Base-by-base conservation (phyloP, 495 filamentous ascomycete genomes). In the Usnea hakonensis region DNA sequence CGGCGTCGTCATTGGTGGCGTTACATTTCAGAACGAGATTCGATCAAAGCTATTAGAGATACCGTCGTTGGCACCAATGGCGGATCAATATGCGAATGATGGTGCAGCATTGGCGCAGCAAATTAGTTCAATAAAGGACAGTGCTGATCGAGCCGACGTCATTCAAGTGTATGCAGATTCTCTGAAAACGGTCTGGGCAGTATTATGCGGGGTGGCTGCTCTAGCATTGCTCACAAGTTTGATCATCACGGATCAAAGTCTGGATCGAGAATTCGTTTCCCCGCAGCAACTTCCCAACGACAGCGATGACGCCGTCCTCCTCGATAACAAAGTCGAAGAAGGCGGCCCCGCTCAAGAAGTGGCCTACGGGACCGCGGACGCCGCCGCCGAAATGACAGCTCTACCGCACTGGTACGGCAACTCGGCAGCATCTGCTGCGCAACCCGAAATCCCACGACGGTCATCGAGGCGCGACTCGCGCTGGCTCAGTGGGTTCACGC, bases 11-110 rank as follows among this genome's bases (percentile, higher is more conserved):
- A 75, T 86, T 63, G 74, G 78, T 19, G 79, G 78, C 8, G 75
- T 78, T n/a, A 70, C 79, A 26, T 88, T 87, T 69, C 82, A 87
- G 68, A 85, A 85, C 57, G 75, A 75, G 28, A 80, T 87, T 72
- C 72, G 73, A n/a, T 37, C 54, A 0, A 80, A 81, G 32, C 60
- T 87, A 2, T 32, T 68, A 0, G 66, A 57, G 9, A 73, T 81
- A 32, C 66, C 76, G 1, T 69, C 64, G 0, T 69, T 84, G 23
- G 76, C 72, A 0, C 67, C 65, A 0, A 61, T 74, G 57, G 83
- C 83, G 3, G 70, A 62, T 16, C 66, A 71, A 7, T 81, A 81
- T 55, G 78, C 78, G 48, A 76, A 76, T 17, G 80, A 87, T 70
- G 82, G 83, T 0, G 79, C 83, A 0, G 78, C 78, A 1, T 68